Conservation (phyloP, 345 rosid species). For the Clarkia xantiana region DNA sequence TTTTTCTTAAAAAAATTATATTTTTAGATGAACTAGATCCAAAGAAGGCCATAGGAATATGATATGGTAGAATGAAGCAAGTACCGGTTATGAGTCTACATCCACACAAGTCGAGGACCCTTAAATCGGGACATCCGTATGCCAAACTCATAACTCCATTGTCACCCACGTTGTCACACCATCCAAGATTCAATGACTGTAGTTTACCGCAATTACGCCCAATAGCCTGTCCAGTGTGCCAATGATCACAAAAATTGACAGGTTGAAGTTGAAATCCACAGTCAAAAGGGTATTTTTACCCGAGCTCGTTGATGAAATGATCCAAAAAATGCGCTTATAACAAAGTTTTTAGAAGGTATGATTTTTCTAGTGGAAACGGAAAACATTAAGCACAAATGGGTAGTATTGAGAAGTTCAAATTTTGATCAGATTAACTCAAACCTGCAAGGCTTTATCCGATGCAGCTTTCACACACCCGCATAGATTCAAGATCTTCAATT, state of each 20-base stretch:
- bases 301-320: too few species aligned
- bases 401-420: too few species aligned
- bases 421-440: constrained; percentile 4
- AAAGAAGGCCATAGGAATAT: background rate
- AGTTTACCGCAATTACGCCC: constrained; percentile 60
- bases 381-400: too few species aligned
- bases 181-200: constrained; percentile 75
- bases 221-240: constrained; percentile 45
- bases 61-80: background rate
- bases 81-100: constrained; percentile 77
- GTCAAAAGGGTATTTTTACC: too few species aligned
- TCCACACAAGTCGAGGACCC: constrained; percentile 66
- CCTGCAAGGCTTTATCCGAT: constrained; percentile 75
- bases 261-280: too few species aligned
- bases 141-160: constrained; percentile 77
- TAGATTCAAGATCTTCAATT: constrained; percentile 59
- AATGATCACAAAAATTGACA: too few species aligned
- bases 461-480: constrained; percentile 89
- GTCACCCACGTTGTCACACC: constrained; percentile 91
- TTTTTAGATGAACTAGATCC: too few species aligned
- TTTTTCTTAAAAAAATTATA: background rate
- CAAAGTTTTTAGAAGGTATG: too few species aligned
- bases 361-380: too few species aligned
- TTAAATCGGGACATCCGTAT: constrained; percentile 78
- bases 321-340: too few species aligned